Base-by-base conservation (phyloP, 1,284 basidiomycete genomes). In the Puccinia triticina region DNA sequence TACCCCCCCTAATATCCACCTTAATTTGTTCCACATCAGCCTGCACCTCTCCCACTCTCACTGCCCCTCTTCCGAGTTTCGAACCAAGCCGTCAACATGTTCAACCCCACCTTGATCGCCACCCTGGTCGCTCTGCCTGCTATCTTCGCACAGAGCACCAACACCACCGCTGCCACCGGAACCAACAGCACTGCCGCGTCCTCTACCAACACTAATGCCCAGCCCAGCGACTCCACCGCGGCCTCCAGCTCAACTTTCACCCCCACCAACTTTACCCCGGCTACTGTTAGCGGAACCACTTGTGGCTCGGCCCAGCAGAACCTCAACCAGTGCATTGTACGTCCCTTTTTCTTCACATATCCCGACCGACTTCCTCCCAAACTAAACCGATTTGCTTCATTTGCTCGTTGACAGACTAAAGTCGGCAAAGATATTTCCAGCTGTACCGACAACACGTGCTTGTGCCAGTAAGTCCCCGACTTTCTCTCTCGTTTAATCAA, bases 281-380 rank as follows among this genome's bases (percentile, higher is more conserved):
- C 55, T 12, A 29, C 29, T n/a, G 69, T 73, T 10, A 59, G 32
- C 32, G 78, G 78, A 40, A 80, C 78, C 14, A 72, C 78, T 37
- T 80, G 78, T 21, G 78, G 78, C 3, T 72, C 67, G 2, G 69
- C 50, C 46, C 78, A 80, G 50, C 78, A 80, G 29, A 80, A 80
- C 69, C 72, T 80, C 69, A 80, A 80, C 29, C 67, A 59, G 29
- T 80, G 78, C 57, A 69, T 80, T 26, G 78, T 80, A 64, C n/a
- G 78, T 50, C 40, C 21, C 3, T 23, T 32, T 57, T 0, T 29
- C 48, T 53, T 37, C 43, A 23, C 26, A 32, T 40, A 69, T 71
- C 48, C 26, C 8, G 18, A 29, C 29, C 40, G 40, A 7, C 7
- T 32, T 40, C 34, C 23, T 76, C 14, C n/a, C 57, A 18, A 18